Conservation (phyloP, 768 basidiomycete species). For the Naganishia kalamii region DNA sequence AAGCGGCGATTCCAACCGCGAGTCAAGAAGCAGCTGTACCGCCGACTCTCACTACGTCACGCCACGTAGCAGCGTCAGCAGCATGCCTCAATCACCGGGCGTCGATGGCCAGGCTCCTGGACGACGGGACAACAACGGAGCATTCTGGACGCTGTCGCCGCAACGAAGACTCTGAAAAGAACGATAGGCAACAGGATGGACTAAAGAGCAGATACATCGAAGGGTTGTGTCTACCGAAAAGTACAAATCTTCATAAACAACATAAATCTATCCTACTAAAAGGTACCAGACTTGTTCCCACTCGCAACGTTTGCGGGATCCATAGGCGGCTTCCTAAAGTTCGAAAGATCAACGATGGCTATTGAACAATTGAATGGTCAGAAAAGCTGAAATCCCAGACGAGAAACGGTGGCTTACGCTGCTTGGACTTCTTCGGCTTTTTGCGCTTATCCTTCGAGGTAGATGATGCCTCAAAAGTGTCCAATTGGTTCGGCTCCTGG, state of each 20-base stretch:
- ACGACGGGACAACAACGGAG: background rate
- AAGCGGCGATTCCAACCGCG: background rate
- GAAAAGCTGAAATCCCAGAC: too few relatives aligned
- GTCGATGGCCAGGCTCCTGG: background rate
- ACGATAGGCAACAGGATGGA: too few relatives aligned
- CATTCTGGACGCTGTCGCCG: background rate
- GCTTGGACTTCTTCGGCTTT: slow-evolving; percentile 48
- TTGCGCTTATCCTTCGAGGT: slow-evolving; percentile 49
- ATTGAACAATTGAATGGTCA: background rate
- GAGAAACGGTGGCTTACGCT: slow-evolving; percentile 31
- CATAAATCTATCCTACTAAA: slow-evolving; percentile 17
- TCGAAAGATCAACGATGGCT: slow-evolving; percentile 26
- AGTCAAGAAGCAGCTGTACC: background rate
- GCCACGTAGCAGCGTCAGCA: slow-evolving; percentile 5
- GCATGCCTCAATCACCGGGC: background rate
- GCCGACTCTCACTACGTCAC: background rate
- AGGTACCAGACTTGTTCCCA: slow-evolving; percentile 44
- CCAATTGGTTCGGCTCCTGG: slow-evolving; percentile 64
- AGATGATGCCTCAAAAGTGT: slow-evolving; percentile 46
- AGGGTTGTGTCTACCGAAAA: background rate
- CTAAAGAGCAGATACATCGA: too few relatives aligned
- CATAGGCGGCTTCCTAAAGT: slow-evolving; percentile 26
- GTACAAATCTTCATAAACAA: too few relatives aligned
- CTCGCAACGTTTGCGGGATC: slow-evolving; percentile 33
- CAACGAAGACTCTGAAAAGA: background rate